Evolutionary conservation across 228 moss, liverwort and hornwort species (phyloP), one percentile per base, ranked within the genome.

Genomic region (Sphagnum magellanicum): DNA sequence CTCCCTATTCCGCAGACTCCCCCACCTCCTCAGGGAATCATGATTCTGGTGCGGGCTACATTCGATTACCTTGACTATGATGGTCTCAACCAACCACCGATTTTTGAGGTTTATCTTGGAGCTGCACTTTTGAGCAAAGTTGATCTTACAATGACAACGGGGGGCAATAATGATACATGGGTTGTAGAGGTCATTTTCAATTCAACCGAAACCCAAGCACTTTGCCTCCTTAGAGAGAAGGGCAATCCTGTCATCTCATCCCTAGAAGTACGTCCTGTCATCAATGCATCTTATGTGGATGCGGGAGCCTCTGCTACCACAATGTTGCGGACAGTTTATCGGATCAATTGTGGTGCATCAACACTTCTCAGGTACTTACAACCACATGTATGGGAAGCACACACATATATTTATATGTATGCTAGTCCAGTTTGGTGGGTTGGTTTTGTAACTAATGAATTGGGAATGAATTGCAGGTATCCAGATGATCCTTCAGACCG

Each of bases 201-300:
- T 74, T 69, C 79, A 15, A 53, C 79, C 6, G 75, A 77, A 49
- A 60, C 57, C 68, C 81, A 81, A 53, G 84, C 88, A 50, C 84
- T 88, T 70, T 88, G 88, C 74, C 75, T 88, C 16, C 74, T 88
- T 67, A 69, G 79, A 50, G 68, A 81, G 0, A 63, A 9, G 65
- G 76, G 79, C 60, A 68, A 49, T 59, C 88, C 88, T 72, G 84
- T 88, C 50, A 78, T 88, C 69, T 88, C 88, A 68, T 75, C 84
- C 16, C 75, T 88, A 59, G 88, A 88, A 76, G 49, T 84, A 59
- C 88, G 88, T 50, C 70, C 77, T 67, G 75, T 88, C 72, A 81
- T 81, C 49, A 63, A 47, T 48, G 77, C 75, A 66, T 78, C 88
- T 63, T 88, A 88, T 65, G 79, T 75, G 64, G 79, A 75, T 67